Evolutionary conservation across 371 early-diverging fungal species (phyloP), one percentile per base, ranked within the genome.

Genomic region (Apophysomyces elegans): DNA sequence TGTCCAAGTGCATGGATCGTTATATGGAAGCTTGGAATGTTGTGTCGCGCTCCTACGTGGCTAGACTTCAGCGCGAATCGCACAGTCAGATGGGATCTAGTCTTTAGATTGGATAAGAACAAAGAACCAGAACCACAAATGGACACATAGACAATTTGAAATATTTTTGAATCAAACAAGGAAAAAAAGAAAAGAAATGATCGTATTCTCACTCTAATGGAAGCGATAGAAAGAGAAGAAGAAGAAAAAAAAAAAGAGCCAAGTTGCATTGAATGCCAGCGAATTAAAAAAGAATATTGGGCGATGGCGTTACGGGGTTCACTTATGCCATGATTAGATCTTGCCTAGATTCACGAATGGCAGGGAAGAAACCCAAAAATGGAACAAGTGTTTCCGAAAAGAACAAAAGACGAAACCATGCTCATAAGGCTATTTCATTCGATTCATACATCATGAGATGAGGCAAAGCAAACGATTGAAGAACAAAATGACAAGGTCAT

Each of bases 21-120:
- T 94, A 92, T 82, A 88, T 94, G 88, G 91, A 92, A 65, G 87
- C 93, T 62, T 94, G 94, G 94, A 93, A 94, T 70, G 81, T 88
- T 41, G 91, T 93, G 41, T 93, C 94, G 41, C 86, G 90, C 59
- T 80, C 92, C 11, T 93, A 92, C 60, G 85, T 92, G 39, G 76
- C 78, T 62, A 84, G 91, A 61, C 81, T 90, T 41, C 90, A 91
- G 74, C 83, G 87, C 61, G 92, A 92, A 70, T 81, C 83, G 35
- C 83, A 81, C 66, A 79, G 81, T 72, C 76, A 76, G 71, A 68
- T 67, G 59, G 76, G 73, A 44, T 72, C 64, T 43, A 61, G 65
- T 65, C 64, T 74, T 70, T 74, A 74, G 54, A 16, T 18, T n/a
- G 21, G 8, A 26, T 26, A 26, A 26, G 2, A 26, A 26, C 32